Evolutionary conservation across 2,329 filamentous ascomycete species (phyloP).

Genomic region (Curvularia spicifera): DNA sequence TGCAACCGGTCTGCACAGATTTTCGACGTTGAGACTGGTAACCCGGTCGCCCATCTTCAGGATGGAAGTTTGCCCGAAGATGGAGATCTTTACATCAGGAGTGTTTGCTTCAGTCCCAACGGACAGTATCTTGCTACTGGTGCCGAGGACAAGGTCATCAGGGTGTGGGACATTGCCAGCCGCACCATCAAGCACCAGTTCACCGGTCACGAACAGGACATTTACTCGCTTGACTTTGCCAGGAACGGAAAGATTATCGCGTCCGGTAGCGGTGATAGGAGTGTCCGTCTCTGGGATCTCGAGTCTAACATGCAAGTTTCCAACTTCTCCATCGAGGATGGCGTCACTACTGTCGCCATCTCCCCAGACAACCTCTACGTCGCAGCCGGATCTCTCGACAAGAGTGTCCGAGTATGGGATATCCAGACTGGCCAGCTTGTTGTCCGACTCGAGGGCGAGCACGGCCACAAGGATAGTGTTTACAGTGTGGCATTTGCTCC

Average conservation of each 20-base stretch:
- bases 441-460: conserved; percentile 88
- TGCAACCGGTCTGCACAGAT: conserved; percentile 99
- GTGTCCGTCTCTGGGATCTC: conserved; percentile 95
- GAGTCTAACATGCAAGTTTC: conserved; percentile 81
- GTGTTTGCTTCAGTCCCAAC: conserved; percentile 98
- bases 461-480: conserved; percentile 95
- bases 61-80: conserved; percentile 86
- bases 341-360: conserved; percentile 96
- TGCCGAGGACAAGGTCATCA: conserved; percentile 95
- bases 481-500: conserved; percentile 97
- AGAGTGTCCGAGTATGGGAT: conserved; percentile 98
- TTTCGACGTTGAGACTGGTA: conserved; percentile 86
- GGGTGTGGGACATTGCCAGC: conserved; percentile 91
- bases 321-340: conserved; percentile 91
- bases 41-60: conserved; percentile 87
- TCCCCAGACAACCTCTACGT: conserved; percentile 94
- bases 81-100: conserved; percentile 94
- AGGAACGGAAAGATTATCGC: conserved; percentile 93
- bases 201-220: conserved; percentile 97
- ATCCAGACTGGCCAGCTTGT: conserved; percentile 83
- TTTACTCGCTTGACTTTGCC: conserved; percentile 95
- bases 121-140: conserved; percentile 93
- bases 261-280: conserved; percentile 92
- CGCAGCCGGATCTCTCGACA: conserved; percentile 92
- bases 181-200: conserved; percentile 91